Base-by-base conservation (phyloP, 768 basidiomycete genomes). In the Tulasnella calospora region DNA sequence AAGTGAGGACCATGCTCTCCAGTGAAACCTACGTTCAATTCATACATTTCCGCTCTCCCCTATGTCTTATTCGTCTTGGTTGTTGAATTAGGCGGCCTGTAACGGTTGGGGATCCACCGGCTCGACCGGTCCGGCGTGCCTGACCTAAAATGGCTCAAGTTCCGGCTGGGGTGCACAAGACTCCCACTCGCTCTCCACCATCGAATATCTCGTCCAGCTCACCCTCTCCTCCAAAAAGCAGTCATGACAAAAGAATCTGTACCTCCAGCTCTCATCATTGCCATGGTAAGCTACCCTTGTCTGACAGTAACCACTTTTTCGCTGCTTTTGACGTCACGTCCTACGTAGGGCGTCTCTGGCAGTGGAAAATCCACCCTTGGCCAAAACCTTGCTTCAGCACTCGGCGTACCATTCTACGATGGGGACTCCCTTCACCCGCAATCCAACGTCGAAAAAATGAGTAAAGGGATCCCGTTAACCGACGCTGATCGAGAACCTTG, bases 401-500 rank as follows among this genome's bases (percentile, higher is more conserved):
- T 94, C 71, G 84, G 83, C n/a, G 80, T 94, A 79, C 91, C 94
- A 0, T 97, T 93, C 85, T 85, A 95, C 79, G 96, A 98, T 82
- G 96, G 92, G 38, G 96, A 98, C 83, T 91, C 92, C 80, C 87
- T 98, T 38, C 96, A 98, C 83, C 92, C 96, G 0, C 82, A 86
- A 33, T 84, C 88, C 17, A 97, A 97, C 84, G 89, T 97, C 57
- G 91, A 89, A 38, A 99, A 98, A 88, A 98, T 98, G 96, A 85
- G 90, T 6, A 82, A 85, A 1, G 95, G 95, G 0, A 84, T 86
- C 33, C 92, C 95, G 6, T 86, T 99, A 80, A 91, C 87, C 2
- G 96, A 98, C 82, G 88, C 85, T 3, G 96, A 98, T 83, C 90
- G 95, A 27, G 86, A 89, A 80, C 95, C 96, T 0, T 98, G 97